Percentiles rank a stretch among this genome's conserved stretches.
phyloP scores from a whole-genome alignment of 441 rosid species.

The Gossypium schwendimanii region DNA sequence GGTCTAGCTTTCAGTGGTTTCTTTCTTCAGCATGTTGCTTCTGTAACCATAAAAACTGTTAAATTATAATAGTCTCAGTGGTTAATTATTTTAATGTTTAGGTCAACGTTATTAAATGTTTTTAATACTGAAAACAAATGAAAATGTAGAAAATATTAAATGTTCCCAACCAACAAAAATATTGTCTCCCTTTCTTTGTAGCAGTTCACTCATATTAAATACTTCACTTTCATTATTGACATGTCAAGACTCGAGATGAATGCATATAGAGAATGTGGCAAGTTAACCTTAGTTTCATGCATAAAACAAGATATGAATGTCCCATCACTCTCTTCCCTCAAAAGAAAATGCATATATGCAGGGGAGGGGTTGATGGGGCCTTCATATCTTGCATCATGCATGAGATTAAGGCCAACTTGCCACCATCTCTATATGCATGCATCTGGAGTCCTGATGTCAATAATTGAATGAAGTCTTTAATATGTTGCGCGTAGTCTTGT shows the following conservation, averaged over 20 bases:
- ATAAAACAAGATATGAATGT: neutral
- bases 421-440: neutral
- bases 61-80: neutral
- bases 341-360: neutral
- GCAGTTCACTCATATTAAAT: neutral
- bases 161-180: neutral
- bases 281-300: neutral
- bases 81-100: neutral
- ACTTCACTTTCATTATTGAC: neutral
- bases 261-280: neutral
- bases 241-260: neutral
- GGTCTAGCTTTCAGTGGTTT: neutral
- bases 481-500: neutral
- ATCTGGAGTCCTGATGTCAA: neutral
- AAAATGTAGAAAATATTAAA: conserved; percentile 3
- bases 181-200: neutral
- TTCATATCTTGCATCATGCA: neutral
- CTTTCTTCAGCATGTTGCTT: neutral
- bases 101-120: neutral
- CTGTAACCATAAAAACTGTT: neutral
- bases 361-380: neutral
- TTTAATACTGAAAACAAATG: neutral
- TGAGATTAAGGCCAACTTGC: neutral
- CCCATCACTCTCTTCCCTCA: neutral
- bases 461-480: neutral